phyloP scores from a whole-genome alignment of 1,139 yeast species.

The Geotrichum phurueaensis region DNA sequence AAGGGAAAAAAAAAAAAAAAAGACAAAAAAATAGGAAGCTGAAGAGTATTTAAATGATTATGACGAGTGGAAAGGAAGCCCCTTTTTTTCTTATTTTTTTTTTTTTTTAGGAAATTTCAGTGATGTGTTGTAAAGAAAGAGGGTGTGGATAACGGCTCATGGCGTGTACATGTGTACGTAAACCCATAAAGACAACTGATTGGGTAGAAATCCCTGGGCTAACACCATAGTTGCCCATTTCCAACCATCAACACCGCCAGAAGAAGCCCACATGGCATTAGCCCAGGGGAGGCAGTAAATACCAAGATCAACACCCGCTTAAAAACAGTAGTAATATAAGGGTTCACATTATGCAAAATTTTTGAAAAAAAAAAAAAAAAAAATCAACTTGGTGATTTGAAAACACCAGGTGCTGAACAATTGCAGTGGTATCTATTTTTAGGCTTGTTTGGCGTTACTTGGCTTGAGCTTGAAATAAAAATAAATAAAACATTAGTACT shows the following conservation, averaged over 20 bases:
- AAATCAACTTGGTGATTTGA: too few relatives aligned
- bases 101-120: too few relatives aligned
- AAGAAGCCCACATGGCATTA: background rate
- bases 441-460: background rate
- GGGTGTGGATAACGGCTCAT: too few relatives aligned
- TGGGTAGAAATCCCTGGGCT: background rate
- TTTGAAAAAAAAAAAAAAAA: too few relatives aligned
- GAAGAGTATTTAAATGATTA: background rate
- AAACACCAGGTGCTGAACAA: too few relatives aligned
- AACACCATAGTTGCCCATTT: background rate
- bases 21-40: conserved; percentile 2
- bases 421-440: background rate
- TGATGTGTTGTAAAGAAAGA: background rate
- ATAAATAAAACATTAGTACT: too few relatives aligned
- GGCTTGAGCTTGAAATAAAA: too few relatives aligned
- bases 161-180: background rate
- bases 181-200: background rate
- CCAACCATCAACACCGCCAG: background rate
- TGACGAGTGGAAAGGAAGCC: background rate
- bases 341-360: too few relatives aligned
- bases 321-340: too few relatives aligned
- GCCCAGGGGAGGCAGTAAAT: background rate
- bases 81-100: background rate
- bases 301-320: background rate
- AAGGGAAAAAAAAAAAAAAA: conserved; percentile 10